A percentile compares a stretch with the other conserved stretches of the same genome.
Conservation (phyloP, 1,139 yeast genomes). For the Candida anutae region DNA sequence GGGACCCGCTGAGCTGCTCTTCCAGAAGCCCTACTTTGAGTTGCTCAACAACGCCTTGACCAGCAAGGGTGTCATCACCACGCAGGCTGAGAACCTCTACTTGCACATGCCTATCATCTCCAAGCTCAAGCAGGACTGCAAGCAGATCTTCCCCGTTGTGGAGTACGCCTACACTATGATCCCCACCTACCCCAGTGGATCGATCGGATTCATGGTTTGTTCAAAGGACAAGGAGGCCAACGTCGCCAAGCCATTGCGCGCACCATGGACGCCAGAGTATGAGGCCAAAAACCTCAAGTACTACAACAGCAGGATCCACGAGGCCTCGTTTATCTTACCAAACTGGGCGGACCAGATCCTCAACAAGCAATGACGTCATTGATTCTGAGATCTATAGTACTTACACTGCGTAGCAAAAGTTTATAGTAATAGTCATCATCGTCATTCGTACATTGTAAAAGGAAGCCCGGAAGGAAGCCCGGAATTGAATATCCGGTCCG, state of each 20-base stretch:
- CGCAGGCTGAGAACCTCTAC: constrained; percentile 92
- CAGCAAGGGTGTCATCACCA: constrained; percentile 80
- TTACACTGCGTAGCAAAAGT: too few relatives aligned
- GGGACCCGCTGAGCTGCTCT: constrained; percentile 88
- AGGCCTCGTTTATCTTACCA: constrained; percentile 82
- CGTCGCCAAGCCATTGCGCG: constrained; percentile 62
- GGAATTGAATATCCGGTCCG: too few relatives aligned
- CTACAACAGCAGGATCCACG: constrained; percentile 73
- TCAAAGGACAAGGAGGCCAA: constrained; percentile 60
- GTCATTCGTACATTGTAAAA: too few relatives aligned
- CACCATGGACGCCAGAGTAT: constrained; percentile 49
- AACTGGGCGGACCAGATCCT: constrained; percentile 59
- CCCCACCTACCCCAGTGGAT: constrained; percentile 93
- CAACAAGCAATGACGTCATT: constrained; percentile 16
- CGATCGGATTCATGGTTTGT: constrained; percentile 91
- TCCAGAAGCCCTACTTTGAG: constrained; percentile 81
- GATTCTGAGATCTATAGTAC: too few relatives aligned
- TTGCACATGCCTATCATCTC: constrained; percentile 73
- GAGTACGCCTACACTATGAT: constrained; percentile 84
- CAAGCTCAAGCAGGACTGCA: constrained; percentile 67
- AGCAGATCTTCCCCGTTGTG: constrained; percentile 76
- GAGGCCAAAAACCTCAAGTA: constrained; percentile 65
- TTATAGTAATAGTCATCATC: too few relatives aligned
- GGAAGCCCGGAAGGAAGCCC: too few relatives aligned
- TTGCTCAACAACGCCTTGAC: constrained; percentile 74